Evolutionary conservation across 306 rosid species (phyloP).

Genomic region (Carpinus fangiana): DNA sequence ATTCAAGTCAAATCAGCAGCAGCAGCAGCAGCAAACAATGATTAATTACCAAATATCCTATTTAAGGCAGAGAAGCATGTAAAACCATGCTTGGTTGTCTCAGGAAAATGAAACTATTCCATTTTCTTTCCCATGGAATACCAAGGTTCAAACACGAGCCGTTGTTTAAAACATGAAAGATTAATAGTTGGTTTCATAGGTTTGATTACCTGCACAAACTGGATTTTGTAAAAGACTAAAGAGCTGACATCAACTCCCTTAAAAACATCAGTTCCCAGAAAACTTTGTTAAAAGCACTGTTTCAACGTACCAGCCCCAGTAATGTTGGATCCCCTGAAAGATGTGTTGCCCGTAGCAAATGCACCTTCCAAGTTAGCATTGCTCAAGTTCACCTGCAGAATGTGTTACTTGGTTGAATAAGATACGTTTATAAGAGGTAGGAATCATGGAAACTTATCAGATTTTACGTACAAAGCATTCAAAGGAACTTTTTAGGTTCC

Average conservation of each 20-base stretch:
- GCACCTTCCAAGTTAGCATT: conserved; percentile 98
- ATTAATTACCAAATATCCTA: conserved; percentile 1
- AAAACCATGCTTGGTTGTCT: not conserved
- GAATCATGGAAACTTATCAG: not conserved
- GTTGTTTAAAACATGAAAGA: no score
- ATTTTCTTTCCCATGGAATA: not conserved
- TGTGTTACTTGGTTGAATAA: conserved; percentile 22
- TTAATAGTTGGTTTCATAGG: not conserved
- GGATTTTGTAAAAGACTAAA: not conserved
- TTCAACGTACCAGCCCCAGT: conserved; percentile 74
- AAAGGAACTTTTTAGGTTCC: not conserved
- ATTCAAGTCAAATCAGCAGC: conserved; percentile 10
- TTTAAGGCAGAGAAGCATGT: not conserved
- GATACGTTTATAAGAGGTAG: conserved; percentile 12
- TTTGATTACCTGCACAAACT: not conserved
- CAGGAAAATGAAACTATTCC: not conserved
- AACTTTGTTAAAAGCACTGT: conserved; percentile 12
- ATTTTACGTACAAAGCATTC: conserved; percentile 2
- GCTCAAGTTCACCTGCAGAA: conserved; percentile 77
- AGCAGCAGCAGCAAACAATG: conserved; percentile 3
- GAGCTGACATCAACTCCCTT: conserved; percentile 15
- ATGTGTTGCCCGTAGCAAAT: conserved; percentile 83
- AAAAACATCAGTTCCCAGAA: not conserved
- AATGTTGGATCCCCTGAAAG: conserved; percentile 77
- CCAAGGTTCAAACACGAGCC: no score